phyloP scores from a whole-genome alignment of 306 rosid genomes.

The Quercus mongolica region DNA sequence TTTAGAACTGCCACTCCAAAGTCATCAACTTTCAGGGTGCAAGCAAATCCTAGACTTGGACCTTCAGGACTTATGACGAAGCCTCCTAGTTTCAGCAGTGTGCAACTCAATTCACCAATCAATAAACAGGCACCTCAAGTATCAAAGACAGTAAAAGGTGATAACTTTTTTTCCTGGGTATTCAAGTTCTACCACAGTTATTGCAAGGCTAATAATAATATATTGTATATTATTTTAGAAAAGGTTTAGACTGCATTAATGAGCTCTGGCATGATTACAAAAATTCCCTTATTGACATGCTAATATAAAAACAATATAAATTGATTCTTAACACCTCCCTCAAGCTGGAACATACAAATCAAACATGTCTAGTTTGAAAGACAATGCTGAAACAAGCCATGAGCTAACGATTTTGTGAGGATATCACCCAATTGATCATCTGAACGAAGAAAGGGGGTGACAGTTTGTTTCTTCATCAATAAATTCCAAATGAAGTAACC shows the following conservation, averaged over 20 bases:
- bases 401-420: too few relatives aligned
- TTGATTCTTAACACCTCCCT: too few relatives aligned
- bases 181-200: background rate
- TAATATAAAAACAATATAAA: too few relatives aligned
- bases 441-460: too few relatives aligned
- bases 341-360: background rate
- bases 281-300: too few relatives aligned
- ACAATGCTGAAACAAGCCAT: too few relatives aligned
- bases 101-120: constrained; percentile 9
- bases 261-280: too few relatives aligned
- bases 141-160: constrained; percentile 33
- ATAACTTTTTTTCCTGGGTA: constrained; percentile 1
- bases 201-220: background rate
- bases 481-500: too few relatives aligned
- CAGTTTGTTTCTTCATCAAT: too few relatives aligned
- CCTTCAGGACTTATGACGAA: constrained; percentile 13
- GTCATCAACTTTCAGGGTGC: constrained; percentile 2
- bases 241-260: too few relatives aligned
- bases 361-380: too few relatives aligned
- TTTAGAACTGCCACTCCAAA: constrained; percentile 11
- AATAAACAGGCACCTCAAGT: constrained; percentile 26
- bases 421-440: too few relatives aligned
- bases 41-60: constrained; percentile 6
- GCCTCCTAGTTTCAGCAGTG: constrained; percentile 20
- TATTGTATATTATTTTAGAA: background rate